Base-by-base conservation (phyloP, 1,284 basidiomycete genomes). In the Moesziomyces sp. region DNA sequence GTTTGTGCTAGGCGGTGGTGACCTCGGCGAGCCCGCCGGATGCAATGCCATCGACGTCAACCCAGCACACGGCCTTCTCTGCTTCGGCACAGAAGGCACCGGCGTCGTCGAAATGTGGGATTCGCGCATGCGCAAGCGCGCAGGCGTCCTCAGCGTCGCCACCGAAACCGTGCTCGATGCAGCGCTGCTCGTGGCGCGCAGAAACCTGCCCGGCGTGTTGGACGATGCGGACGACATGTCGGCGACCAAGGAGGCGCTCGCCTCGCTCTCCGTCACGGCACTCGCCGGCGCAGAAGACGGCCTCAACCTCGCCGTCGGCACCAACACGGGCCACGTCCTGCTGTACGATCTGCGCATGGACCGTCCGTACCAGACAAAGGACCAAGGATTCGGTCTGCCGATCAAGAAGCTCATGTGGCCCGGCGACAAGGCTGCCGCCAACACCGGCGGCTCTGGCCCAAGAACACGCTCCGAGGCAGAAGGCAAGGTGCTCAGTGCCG, bases 71-170 rank as follows among this genome's bases (percentile, higher is more conserved):
- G 93, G 96, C 21, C 87, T 99, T 0, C 89, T 94, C 77, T 90
- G 90, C 18, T 94, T 99, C 78, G 97, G 95, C 7, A 86, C 92
- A 0, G 93, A 96, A 66, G 78, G 78, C 45, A 89, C 88, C 63
- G 92, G 93, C 10, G 90, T 91, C 0, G 92, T 95, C 46, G 94
- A 98, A 83, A 93, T 99, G 81, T 99, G 95, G 94, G 97, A 99
- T 85, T 92, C 91, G 1, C 88, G 96, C 46, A 93, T 93, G 45
- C 87, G 95, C n/a, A 86, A 85, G 0, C 86, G 89, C 44, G 92
- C 93, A 0, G 93, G 93, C 0, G 85, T 89, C 3, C 86, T 99
- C n/a, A 86, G 87, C n/a, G 84, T 97, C 19, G 94, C 94, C 0
- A 86, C 87, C 21, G 86, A 88, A 51, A 76, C 77, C 44, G 74